These are phyloP conservation scores for Conoideocrella luteorostrata DNA, from an alignment of 2,329 filamentous ascomycete species.

Conservation along the genomic window DNA sequence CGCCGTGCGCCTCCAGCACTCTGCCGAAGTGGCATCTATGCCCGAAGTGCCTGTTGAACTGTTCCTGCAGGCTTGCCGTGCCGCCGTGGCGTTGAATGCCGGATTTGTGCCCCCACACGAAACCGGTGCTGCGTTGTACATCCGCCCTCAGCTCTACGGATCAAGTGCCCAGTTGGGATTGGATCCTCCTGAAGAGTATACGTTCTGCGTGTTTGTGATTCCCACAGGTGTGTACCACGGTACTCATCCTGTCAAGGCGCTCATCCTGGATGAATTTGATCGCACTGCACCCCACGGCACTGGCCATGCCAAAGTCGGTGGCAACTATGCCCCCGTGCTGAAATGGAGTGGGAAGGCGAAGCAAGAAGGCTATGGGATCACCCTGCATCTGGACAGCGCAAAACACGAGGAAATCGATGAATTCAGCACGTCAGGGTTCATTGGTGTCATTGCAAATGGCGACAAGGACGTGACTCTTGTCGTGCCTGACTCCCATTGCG, in stretches of 20 bases:
- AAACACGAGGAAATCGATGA: conserved; percentile 84
- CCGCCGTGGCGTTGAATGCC: conserved; percentile 83
- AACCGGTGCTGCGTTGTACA: conserved; percentile 86
- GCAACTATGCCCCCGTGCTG: conserved; percentile 91
- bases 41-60: conserved; percentile 70
- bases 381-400: conserved; percentile 83
- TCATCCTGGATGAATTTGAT: conserved; percentile 91
- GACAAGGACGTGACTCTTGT: conserved; percentile 62
- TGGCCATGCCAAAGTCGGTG: conserved; percentile 87
- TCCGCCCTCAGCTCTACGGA: conserved; percentile 83
- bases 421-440: conserved; percentile 91
- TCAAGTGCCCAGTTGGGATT: conserved; percentile 81
- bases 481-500: conserved; percentile 79
- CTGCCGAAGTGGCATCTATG: conserved; percentile 75
- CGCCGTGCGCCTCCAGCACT: conserved; percentile 77
- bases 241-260: conserved; percentile 73
- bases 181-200: conserved; percentile 85
- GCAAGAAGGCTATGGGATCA: conserved; percentile 81
- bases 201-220: conserved; percentile 81
- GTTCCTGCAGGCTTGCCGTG: conserved; percentile 69
- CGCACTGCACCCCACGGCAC: conserved; percentile 87
- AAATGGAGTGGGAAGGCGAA: conserved; percentile 79
- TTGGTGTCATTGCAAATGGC: conserved; percentile 63
- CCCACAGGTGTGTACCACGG: conserved; percentile 95
- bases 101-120: conserved; percentile 85